Conservation (phyloP, 805 yeast genomes). For the Sugiyamaella smithiae region DNA sequence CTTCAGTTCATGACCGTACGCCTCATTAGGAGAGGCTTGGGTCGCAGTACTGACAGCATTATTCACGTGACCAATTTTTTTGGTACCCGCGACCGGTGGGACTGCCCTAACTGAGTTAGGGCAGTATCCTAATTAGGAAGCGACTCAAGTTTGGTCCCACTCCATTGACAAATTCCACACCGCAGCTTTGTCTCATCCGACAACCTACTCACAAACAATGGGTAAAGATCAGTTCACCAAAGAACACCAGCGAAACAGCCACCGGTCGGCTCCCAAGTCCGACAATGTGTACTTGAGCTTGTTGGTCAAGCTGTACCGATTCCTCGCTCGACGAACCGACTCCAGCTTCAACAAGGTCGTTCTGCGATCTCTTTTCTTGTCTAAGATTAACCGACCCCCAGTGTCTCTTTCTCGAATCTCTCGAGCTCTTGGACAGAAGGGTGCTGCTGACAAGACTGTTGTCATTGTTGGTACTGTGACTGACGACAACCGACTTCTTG, state of each 20-base stretch:
- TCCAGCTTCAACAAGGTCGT: slow-evolving; percentile 95
- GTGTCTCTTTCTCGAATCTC: slow-evolving; percentile 91
- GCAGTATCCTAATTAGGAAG: slow-evolving; percentile 4
- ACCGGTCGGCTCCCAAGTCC: slow-evolving; percentile 99
- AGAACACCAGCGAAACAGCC: slow-evolving; percentile 94
- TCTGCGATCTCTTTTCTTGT: slow-evolving; percentile 91
- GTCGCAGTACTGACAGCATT: too few relatives aligned
- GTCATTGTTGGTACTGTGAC: slow-evolving; percentile 99
- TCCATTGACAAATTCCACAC: background rate
- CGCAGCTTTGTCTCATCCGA: slow-evolving; percentile 6
- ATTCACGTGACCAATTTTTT: too few relatives aligned
- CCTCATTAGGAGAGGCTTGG: too few relatives aligned
- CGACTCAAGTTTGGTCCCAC: background rate
- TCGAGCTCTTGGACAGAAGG: slow-evolving; percentile 77
- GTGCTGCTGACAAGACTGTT: slow-evolving; percentile 84
- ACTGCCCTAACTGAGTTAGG: background rate
- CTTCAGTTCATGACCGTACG: too few relatives aligned
- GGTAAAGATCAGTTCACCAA: slow-evolving; percentile 96
- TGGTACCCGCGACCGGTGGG: too few relatives aligned
- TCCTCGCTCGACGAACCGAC: slow-evolving; percentile 99
- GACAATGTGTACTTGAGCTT: slow-evolving; percentile 98
- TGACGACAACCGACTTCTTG: slow-evolving; percentile 91
- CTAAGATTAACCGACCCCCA: slow-evolving; percentile 99
- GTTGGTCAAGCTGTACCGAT: slow-evolving; percentile 96
- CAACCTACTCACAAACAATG: slow-evolving; percentile 46